These are phyloP conservation scores for Aspergillus tubingensis DNA, from an alignment of 2,329 filamentous ascomycete species.

Conservation along the genomic window DNA sequence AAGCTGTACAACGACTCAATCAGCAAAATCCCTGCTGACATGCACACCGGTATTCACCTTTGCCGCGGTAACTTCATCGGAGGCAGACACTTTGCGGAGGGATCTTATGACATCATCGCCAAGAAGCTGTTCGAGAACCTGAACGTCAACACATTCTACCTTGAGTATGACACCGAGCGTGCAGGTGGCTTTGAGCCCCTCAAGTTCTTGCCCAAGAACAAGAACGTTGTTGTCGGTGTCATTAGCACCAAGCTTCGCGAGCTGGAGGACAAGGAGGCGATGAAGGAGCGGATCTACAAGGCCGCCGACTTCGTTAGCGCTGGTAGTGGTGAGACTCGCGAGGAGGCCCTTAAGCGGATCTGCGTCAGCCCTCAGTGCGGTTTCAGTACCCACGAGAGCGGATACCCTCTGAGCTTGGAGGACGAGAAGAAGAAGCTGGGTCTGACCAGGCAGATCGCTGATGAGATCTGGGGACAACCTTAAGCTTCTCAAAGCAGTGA, in stretches of 20 bases:
- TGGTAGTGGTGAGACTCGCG: conserved; percentile 1
- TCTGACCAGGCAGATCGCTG: neutral
- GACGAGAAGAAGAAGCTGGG: conserved; percentile 4
- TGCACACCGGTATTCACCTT: conserved; percentile 4
- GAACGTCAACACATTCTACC: conserved; percentile 6
- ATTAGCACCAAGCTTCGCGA: conserved; percentile 3
- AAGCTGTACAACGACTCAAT: conserved; percentile 5
- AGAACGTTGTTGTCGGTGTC: conserved; percentile 4
- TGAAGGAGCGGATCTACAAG: conserved; percentile 5
- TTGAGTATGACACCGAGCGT: conserved; percentile 6
- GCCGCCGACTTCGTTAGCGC: neutral
- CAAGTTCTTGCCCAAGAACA: conserved; percentile 2
- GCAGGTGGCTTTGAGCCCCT: conserved; percentile 3
- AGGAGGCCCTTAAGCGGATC: neutral
- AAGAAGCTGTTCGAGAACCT: conserved; percentile 4
- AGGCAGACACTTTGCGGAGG: conserved; percentile 1
- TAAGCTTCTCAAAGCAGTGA: neutral
- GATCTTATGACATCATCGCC: conserved; percentile 4
- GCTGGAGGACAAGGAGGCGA: conserved; percentile 1
- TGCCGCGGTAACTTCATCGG: conserved; percentile 7
- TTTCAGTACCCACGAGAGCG: conserved; percentile 5
- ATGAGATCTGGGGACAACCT: conserved; percentile 3
- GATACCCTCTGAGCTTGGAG: neutral
- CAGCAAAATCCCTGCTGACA: neutral
- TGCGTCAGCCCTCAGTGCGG: conserved; percentile 7